Base-by-base conservation (phyloP, 2,329 filamentous ascomycete genomes). In the Aspergillus sp. region DNA sequence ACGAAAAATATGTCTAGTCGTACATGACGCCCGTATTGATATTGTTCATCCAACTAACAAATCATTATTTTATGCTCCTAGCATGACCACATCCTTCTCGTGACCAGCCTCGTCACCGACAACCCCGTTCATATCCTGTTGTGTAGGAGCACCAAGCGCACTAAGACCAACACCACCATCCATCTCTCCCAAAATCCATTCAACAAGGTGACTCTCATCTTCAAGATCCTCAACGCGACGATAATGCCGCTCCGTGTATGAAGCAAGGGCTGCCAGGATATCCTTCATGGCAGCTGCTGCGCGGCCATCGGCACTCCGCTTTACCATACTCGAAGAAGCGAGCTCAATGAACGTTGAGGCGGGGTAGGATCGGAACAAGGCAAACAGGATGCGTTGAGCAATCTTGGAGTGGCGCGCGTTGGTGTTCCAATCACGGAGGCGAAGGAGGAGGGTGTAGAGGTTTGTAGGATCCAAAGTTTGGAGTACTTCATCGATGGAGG, bases 351-450 rank as follows among this genome's bases (percentile, higher is more conserved):
- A 85, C 57, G 88, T 86, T 49, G 86, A 85, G 2, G 90, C 90
- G 1, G 92, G 90, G 68, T 96, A 96, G 58, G 87, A 90, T 63
- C 87, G 86, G 52, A 96, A 86, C 7, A 99, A 71, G 1, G 90
- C 86, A 79, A 87, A 89, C 7, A 99, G 78, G 14, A 99, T 88
- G 35, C 88, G 86, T 76, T 99, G 95, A 1, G 95, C 90, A 1
- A 98, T 87, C 5, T 87, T 84, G 1, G 92, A 88, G 3, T 91
- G 96, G 60, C 91, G 84, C 0, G 91, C 92, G 67, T 98, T 98
- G 4, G 95, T 96, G 72, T 99, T 99, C 95, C 95, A 99, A 76
- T 99, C 95, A 46, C 96, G 84, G 45, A 97, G 77, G 58, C 95
- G 83, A 39, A 93, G 80, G 0, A 99, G 83, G 14, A 99, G 83